These are phyloP conservation scores for Collybia mongolica DNA, from an alignment of 768 basidiomycete genomes.

Conservation along the genomic window DNA sequence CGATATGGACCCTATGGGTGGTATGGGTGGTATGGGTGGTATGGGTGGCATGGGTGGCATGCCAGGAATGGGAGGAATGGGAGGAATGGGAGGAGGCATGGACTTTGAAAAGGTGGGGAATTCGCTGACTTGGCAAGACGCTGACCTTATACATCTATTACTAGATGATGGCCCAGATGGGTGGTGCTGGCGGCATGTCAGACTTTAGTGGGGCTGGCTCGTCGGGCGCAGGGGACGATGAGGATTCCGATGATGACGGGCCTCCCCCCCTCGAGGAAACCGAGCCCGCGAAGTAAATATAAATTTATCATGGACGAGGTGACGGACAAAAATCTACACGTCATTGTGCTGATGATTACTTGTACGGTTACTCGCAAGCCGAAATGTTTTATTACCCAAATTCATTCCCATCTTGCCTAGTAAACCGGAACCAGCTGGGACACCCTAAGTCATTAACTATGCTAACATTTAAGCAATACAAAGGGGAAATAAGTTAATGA, in stretches of 20 bases:
- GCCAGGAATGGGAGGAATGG: conserved; percentile 50
- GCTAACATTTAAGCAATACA: background rate
- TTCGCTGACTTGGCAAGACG: background rate
- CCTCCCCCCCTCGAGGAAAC: conserved; percentile 83
- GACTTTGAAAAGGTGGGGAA: conserved; percentile 62
- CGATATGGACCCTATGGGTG: conserved; percentile 43
- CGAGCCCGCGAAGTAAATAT: conserved; percentile 39
- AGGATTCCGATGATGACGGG: conserved; percentile 61
- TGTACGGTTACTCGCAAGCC: conserved; percentile 2
- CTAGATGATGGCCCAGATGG: conserved; percentile 56
- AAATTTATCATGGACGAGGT: background rate
- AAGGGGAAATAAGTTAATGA: background rate
- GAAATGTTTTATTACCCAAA: too few relatives aligned
- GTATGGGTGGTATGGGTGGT: conserved; percentile 49
- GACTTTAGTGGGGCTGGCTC: conserved; percentile 15
- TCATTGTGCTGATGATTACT: conserved; percentile 7
- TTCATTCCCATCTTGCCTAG: too few relatives aligned
- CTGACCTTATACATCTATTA: conserved; percentile 3
- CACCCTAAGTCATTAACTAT: background rate
- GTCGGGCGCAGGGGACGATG: conserved; percentile 36
- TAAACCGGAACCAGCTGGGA: background rate
- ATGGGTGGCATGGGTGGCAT: conserved; percentile 58
- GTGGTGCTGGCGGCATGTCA: conserved; percentile 22
- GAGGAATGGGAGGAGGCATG: conserved; percentile 43
- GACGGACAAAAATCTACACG: conserved; percentile 2